phyloP scores from a whole-genome alignment of 768 basidiomycete species.

The Russula sp. region DNA sequence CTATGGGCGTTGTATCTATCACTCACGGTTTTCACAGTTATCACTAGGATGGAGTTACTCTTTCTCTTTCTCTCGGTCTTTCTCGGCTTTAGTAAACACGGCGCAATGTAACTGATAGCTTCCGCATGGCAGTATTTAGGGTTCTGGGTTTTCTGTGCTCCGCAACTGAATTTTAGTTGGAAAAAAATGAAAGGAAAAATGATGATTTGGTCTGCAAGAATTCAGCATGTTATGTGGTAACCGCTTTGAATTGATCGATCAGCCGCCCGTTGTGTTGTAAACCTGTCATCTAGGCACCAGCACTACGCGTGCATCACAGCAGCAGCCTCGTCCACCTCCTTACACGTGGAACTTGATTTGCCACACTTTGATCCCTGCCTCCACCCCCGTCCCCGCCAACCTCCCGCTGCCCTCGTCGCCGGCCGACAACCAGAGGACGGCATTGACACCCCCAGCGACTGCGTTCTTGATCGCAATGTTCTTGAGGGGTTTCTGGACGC shows the following conservation, averaged over 20 bases:
- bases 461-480: constrained; percentile 85
- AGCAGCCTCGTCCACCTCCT: not conserved
- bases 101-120: constrained; percentile 26
- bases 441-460: constrained; percentile 77
- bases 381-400: constrained; percentile 73
- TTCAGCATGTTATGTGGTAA: not conserved
- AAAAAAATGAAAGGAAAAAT: constrained; percentile 1
- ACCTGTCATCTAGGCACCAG: not conserved
- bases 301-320: not conserved
- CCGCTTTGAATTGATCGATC: constrained; percentile 19
- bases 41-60: constrained; percentile 8
- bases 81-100: not conserved
- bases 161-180: not conserved
- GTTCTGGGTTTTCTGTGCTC: not conserved
- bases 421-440: constrained; percentile 69
- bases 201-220: not conserved
- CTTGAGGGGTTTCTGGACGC: constrained; percentile 62
- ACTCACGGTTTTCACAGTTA: constrained; percentile 9
- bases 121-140: constrained; percentile 15
- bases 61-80: not conserved
- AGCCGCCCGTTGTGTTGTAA: not conserved
- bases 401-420: constrained; percentile 11
- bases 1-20: constrained; percentile 26
- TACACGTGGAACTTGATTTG: constrained; percentile 47
- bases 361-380: constrained; percentile 77